Evolutionary conservation across 139 green algal species (phyloP), one percentile per base, ranked within the genome.

Genomic region (Tetratostichococcus sp.): DNA sequence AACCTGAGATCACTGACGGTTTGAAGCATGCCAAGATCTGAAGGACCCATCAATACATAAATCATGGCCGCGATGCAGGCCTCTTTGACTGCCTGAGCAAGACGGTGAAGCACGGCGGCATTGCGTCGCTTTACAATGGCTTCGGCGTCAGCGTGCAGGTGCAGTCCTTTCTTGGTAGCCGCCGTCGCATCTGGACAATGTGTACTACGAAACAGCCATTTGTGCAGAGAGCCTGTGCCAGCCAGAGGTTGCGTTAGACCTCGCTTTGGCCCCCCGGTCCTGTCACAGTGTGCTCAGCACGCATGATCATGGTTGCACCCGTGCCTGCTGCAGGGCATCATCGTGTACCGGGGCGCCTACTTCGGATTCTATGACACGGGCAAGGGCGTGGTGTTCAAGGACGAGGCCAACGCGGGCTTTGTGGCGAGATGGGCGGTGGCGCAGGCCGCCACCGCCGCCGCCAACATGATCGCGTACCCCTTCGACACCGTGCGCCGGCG

Each of bases 271-370:
- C n/a, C n/a, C n/a, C n/a, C n/a, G n/a, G n/a, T n/a, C n/a, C n/a
- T 50, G 39, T 22, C 8, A 50, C 39, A 14, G 39, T 22, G 39
- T 14, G 39, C 39, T 50, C 39, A 50, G 39, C 39, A 50, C 8
- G 39, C 39, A 14, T 8, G n/a, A n/a, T n/a, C n/a, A n/a, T n/a
- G n/a, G n/a, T n/a, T n/a, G n/a, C n/a, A n/a, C n/a, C n/a, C n/a
- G n/a, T n/a, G n/a, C n/a, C n/a, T 30, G 14, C 1, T 19, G 58
- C 91, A 97, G 76, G 95, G 95, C 74, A 99, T 99, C 75, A 89
- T 99, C 34, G 93, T 98, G 74, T 98, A 99, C 91, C 89, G 95
- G 66, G 96, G 93, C 66, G 85, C 95, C 28, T 98, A 98, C 91
- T 99, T 99, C 77, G 95, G 95, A 69, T 87, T 97, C 77, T 98